Conservation (phyloP, 257 asterid genomes). For the Solanum corneliomulleri region DNA sequence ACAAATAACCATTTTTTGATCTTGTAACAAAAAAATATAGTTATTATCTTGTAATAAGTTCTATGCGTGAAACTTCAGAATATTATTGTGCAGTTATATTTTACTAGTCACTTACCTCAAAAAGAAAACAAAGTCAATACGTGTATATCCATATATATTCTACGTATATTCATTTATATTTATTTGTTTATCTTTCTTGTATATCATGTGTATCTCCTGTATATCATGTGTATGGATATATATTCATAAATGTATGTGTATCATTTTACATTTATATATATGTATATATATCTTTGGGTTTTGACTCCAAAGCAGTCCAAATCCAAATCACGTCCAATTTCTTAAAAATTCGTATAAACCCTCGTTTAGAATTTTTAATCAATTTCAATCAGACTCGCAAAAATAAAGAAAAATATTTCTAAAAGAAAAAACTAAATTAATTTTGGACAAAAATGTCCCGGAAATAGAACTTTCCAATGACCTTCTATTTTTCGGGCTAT, state of each 20-base stretch:
- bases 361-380: not conserved
- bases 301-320: not conserved
- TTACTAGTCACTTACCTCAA: not conserved
- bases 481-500: not conserved
- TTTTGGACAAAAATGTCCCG: not conserved
- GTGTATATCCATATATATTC: too few relatives aligned
- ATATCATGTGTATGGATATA: not conserved
- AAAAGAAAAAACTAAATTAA: accelerated
- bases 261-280: not conserved
- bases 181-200: not conserved
- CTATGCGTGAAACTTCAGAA: not conserved
- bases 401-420: not conserved
- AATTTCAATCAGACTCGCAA: not conserved
- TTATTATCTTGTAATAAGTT: not conserved
- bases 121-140: too few relatives aligned
- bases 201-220: not conserved
- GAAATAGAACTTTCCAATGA: not conserved
- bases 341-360: not conserved
- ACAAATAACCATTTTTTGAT: not conserved
- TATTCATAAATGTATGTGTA: not conserved
- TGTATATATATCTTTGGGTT: not conserved
- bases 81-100: too few relatives aligned
- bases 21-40: not conserved
- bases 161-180: not conserved
- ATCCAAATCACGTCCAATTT: not conserved